phyloP scores from a whole-genome alignment of 305 asterid genomes.

The Fraxinus sp. region DNA sequence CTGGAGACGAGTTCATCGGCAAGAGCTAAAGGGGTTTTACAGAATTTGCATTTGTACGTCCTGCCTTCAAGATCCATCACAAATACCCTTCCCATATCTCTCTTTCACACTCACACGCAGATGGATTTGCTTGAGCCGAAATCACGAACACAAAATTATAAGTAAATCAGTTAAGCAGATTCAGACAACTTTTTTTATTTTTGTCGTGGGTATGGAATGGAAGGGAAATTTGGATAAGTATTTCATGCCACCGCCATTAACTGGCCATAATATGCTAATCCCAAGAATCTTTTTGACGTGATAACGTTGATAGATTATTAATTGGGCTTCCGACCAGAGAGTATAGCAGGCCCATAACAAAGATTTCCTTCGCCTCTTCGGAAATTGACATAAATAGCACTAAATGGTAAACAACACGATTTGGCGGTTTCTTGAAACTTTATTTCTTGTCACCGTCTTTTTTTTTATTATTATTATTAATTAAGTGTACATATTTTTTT shows the following conservation, averaged over 20 bases:
- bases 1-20: conserved; percentile 56
- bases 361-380: not conserved
- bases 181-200: not conserved
- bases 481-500: no score
- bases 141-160: not conserved
- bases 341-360: not conserved
- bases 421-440: not conserved
- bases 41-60: conserved; percentile 75
- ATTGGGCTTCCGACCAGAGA: not conserved
- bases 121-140: not conserved
- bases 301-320: not conserved
- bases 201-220: not conserved
- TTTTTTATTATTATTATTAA: no score
- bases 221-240: not conserved
- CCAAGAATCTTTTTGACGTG: not conserved
- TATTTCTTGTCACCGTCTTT: not conserved
- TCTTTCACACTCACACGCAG: not conserved
- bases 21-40: conserved; percentile 69
- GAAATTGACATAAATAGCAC: not conserved
- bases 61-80: conserved; percentile 72
- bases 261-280: not conserved
- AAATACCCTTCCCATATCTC: conserved; percentile 76
- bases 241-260: not conserved
- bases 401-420: not conserved
- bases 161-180: not conserved